Evolutionary conservation across 2,329 filamentous ascomycete genomes (phyloP).

Genomic region (Talaromyces sp.): DNA sequence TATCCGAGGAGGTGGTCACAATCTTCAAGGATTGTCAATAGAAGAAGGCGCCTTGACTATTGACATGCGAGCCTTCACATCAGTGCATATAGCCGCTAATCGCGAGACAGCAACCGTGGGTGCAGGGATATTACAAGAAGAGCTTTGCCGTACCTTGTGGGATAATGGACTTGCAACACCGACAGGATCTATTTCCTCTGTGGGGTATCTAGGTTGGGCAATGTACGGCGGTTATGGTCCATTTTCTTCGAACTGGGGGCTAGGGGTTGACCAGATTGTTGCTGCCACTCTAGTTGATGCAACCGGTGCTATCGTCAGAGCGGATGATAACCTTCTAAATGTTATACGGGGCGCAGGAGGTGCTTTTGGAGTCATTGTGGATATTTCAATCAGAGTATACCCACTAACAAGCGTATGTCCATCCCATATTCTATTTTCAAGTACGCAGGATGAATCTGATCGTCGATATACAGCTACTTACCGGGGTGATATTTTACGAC

Average conservation of each 20-base stretch:
- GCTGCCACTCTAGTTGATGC: slow-evolving; percentile 35
- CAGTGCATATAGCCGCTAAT: slow-evolving; percentile 22
- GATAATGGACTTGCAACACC: slow-evolving; percentile 25
- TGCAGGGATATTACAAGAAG: slow-evolving; percentile 29
- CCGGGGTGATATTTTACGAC: slow-evolving; percentile 26
- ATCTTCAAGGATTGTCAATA: slow-evolving; percentile 28
- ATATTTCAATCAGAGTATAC: slow-evolving; percentile 38
- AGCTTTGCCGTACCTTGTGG: slow-evolving; percentile 22
- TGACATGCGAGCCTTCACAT: slow-evolving; percentile 33
- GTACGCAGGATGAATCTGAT: slow-evolving; percentile 15
- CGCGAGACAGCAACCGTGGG: slow-evolving; percentile 28
- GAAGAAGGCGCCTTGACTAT: slow-evolving; percentile 27
- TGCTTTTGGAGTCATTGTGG: slow-evolving; percentile 36
- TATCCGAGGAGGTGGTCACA: slow-evolving; percentile 32
- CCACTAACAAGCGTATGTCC: slow-evolving; percentile 5
- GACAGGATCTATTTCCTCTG: slow-evolving; percentile 16
- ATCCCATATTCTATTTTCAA: neutral
- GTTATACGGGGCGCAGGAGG: slow-evolving; percentile 39
- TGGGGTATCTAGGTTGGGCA: slow-evolving; percentile 36
- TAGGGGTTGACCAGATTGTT: slow-evolving; percentile 37
- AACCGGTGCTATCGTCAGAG: slow-evolving; percentile 31
- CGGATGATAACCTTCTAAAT: slow-evolving; percentile 31
- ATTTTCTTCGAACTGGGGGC: slow-evolving; percentile 23
- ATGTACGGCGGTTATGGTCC: slow-evolving; percentile 34
- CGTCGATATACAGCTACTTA: slow-evolving; percentile 14